Percentiles rank a stretch among this genome's conserved stretches.
Evolutionary conservation across 371 early-diverging fungal genomes (phyloP).

Genomic region (Rhizopus sp.): DNA sequence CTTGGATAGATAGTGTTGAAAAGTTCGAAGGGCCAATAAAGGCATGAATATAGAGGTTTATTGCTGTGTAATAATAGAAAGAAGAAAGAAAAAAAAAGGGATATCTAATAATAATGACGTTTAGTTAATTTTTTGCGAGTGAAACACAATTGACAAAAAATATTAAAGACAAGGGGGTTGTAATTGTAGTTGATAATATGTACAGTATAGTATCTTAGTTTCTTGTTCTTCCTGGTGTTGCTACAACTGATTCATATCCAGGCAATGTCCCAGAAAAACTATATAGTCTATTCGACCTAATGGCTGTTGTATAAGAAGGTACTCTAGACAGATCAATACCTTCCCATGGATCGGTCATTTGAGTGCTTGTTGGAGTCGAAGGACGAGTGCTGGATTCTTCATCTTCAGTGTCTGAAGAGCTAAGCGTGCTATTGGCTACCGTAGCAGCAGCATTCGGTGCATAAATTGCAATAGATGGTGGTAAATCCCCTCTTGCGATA

Average conservation of each 20-base stretch:
- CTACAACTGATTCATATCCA: slow-evolving; percentile 37
- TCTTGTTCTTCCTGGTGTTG: slow-evolving; percentile 23
- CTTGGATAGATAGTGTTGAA: slow-evolving; percentile 12
- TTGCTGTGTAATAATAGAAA: neutral
- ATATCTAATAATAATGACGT: no score
- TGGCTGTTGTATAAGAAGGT: slow-evolving; percentile 45
- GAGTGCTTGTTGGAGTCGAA: slow-evolving; percentile 74
- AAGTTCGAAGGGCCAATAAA: slow-evolving; percentile 19
- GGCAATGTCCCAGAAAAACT: slow-evolving; percentile 47
- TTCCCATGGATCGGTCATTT: slow-evolving; percentile 62
- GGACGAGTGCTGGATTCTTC: slow-evolving; percentile 64
- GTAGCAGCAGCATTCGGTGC: slow-evolving; percentile 84
- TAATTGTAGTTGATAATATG: slow-evolving; percentile 2
- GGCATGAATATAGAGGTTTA: slow-evolving; percentile 22
- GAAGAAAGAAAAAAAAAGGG: slow-evolving; percentile 12
- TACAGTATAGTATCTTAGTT: slow-evolving; percentile 1
- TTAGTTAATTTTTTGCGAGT: no score
- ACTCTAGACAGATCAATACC: slow-evolving; percentile 43
- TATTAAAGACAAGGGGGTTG: slow-evolving; percentile 2
- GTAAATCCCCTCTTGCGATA: slow-evolving; percentile 37
- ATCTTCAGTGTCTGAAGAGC: slow-evolving; percentile 67
- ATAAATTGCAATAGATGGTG: slow-evolving; percentile 55
- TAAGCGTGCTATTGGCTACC: slow-evolving; percentile 72
- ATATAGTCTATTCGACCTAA: slow-evolving; percentile 42
- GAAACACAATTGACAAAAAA: neutral